A percentile compares a stretch with the other conserved stretches of the same genome.
Evolutionary conservation across 331 rosid genomes (phyloP).

Genomic region (Pyracantha coccinea): DNA sequence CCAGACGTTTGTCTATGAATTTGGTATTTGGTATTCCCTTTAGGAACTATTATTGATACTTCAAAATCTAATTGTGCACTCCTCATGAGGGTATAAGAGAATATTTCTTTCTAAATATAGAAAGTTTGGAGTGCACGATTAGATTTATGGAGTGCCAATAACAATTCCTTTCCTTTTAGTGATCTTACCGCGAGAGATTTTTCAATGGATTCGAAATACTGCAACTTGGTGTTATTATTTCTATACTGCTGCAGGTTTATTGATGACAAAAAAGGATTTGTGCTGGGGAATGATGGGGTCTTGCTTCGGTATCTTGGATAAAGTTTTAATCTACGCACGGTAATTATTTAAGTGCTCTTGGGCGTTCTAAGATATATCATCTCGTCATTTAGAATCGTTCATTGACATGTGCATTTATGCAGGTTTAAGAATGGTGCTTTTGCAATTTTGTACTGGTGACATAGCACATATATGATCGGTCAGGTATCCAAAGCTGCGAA

Average conservation of each 20-base stretch:
- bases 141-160: too few relatives aligned
- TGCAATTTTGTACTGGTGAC: constrained; percentile 29
- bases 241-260: constrained; percentile 53
- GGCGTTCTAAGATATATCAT: background rate
- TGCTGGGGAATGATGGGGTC: constrained; percentile 92
- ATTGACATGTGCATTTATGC: constrained; percentile 5
- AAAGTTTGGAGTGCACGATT: too few relatives aligned
- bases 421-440: constrained; percentile 17
- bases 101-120: too few relatives aligned
- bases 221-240: background rate
- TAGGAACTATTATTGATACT: too few relatives aligned
- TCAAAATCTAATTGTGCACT: too few relatives aligned
- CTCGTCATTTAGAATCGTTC: background rate
- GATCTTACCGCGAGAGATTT: too few relatives aligned
- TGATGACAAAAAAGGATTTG: constrained; percentile 79
- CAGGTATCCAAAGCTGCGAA: constrained; percentile 14
- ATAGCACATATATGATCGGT: background rate
- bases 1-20: background rate
- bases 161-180: too few relatives aligned
- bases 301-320: constrained; percentile 92
- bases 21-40: too few relatives aligned
- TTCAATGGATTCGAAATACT: background rate
- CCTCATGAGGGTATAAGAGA: too few relatives aligned
- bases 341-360: constrained; percentile 20
- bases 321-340: constrained; percentile 34